These are phyloP conservation scores for Pythium brachiatum DNA, from an alignment of 352 stramenopile species.

Conservation along the genomic window DNA sequence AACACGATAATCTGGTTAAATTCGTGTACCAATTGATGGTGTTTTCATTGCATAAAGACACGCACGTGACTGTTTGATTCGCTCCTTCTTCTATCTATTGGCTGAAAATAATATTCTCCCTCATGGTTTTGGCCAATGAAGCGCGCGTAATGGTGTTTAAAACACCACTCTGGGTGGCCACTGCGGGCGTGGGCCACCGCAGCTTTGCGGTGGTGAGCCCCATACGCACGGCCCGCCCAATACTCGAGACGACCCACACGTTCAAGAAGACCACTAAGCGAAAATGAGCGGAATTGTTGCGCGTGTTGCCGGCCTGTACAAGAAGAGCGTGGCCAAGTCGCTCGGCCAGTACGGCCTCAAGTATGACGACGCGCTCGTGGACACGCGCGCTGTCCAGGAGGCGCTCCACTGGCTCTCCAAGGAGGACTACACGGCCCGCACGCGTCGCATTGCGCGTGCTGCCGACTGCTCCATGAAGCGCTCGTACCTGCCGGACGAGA, in stretches of 20 bases:
- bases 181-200: not conserved
- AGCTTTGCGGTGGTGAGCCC: slow-evolving; percentile 26
- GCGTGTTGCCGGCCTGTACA: slow-evolving; percentile 70
- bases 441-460: slow-evolving; percentile 78
- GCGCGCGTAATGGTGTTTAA: slow-evolving; percentile 12
- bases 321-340: slow-evolving; percentile 81
- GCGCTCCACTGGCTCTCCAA: slow-evolving; percentile 77
- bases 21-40: not conserved
- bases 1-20: not conserved
- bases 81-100: not conserved
- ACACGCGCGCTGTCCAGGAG: slow-evolving; percentile 76
- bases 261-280: not conserved
- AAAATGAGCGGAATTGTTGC: slow-evolving; percentile 32
- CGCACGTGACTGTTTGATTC: slow-evolving; percentile 12
- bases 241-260: not conserved
- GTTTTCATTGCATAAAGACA: slow-evolving; percentile 24
- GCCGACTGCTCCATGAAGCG: slow-evolving; percentile 84
- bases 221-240: not conserved
- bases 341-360: slow-evolving; percentile 82
- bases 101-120: slow-evolving; percentile 3
- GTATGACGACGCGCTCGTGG: slow-evolving; percentile 86
- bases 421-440: slow-evolving; percentile 72
- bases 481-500: slow-evolving; percentile 82
- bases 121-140: slow-evolving; percentile 15
- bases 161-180: slow-evolving; percentile 17